Percentiles rank a stretch among this genome's conserved stretches.
Conservation (phyloP, 257 asterid species). For the Plantago elongata region DNA sequence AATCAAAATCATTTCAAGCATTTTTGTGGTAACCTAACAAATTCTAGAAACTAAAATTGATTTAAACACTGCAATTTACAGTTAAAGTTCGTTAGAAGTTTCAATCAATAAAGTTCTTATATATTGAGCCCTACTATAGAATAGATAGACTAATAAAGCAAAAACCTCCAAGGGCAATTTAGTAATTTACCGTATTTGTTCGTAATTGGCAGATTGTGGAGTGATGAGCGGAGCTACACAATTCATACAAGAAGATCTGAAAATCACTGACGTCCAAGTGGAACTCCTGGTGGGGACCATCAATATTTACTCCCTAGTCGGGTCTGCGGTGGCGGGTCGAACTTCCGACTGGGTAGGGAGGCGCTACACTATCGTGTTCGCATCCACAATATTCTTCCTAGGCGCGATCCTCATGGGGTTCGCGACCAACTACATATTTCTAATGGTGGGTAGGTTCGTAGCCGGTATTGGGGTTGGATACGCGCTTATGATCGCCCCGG, state of each 20-base stretch:
- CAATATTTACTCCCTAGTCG: conserved; percentile 34
- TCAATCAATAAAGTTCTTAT: too few relatives aligned
- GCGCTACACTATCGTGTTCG: conserved; percentile 33
- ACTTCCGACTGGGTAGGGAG: conserved; percentile 49
- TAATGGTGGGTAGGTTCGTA: conserved; percentile 38
- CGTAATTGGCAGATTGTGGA: conserved; percentile 21
- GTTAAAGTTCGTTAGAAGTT: too few relatives aligned
- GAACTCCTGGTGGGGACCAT: conserved; percentile 35
- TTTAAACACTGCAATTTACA: too few relatives aligned
- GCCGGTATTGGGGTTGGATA: conserved; percentile 44
- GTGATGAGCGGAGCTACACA: conserved; percentile 41
- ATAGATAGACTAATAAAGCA: too few relatives aligned
- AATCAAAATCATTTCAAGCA: too few relatives aligned
- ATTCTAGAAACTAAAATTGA: too few relatives aligned
- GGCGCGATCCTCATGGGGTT: conserved; percentile 43
- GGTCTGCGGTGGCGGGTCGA: conserved; percentile 38
- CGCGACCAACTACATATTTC: conserved; percentile 33
- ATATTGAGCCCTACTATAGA: too few relatives aligned
- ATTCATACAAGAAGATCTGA: conserved; percentile 34
- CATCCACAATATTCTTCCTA: conserved; percentile 26
- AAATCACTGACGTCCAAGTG: conserved; percentile 28
- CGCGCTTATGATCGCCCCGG: conserved; percentile 41
- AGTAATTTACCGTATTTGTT: too few relatives aligned
- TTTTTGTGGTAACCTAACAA: too few relatives aligned
- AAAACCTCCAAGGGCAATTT: too few relatives aligned